phyloP scores from a whole-genome alignment of 2,329 filamentous ascomycete genomes.

The Bipolaris zeicola region DNA sequence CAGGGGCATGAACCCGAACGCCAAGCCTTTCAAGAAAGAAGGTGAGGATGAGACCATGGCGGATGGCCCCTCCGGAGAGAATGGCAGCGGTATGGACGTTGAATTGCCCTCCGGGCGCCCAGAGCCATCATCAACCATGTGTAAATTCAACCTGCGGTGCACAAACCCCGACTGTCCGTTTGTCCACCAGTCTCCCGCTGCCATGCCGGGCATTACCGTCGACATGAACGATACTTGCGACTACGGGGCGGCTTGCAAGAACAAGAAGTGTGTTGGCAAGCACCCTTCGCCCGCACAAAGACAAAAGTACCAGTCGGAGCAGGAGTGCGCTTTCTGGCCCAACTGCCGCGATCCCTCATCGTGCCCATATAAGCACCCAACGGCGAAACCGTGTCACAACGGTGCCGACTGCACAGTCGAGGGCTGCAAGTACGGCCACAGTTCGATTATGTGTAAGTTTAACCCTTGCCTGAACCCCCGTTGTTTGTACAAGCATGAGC shows the following conservation, averaged over 20 bases:
- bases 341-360: constrained; percentile 81
- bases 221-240: constrained; percentile 81
- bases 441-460: constrained; percentile 84
- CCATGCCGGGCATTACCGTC: constrained; percentile 74
- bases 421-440: constrained; percentile 89
- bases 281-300: constrained; percentile 90
- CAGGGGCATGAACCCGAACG: constrained; percentile 57
- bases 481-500: constrained; percentile 88
- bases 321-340: constrained; percentile 89
- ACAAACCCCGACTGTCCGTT: constrained; percentile 89
- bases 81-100: constrained; percentile 61
- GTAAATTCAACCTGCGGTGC: constrained; percentile 88
- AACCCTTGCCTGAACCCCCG: constrained; percentile 88
- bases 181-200: constrained; percentile 91
- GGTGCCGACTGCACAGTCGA: constrained; percentile 82
- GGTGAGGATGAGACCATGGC: constrained; percentile 48
- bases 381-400: constrained; percentile 86
- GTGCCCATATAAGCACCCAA: constrained; percentile 89
- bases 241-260: constrained; percentile 92
- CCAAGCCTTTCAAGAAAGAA: constrained; percentile 56
- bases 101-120: constrained; percentile 62
- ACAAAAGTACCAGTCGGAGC: constrained; percentile 76
- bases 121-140: constrained; percentile 69
- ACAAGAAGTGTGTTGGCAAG: constrained; percentile 87
- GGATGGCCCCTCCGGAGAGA: constrained; percentile 44